phyloP scores from a whole-genome alignment of 2,329 filamentous ascomycete genomes.

The Lecanicillium sp. region DNA sequence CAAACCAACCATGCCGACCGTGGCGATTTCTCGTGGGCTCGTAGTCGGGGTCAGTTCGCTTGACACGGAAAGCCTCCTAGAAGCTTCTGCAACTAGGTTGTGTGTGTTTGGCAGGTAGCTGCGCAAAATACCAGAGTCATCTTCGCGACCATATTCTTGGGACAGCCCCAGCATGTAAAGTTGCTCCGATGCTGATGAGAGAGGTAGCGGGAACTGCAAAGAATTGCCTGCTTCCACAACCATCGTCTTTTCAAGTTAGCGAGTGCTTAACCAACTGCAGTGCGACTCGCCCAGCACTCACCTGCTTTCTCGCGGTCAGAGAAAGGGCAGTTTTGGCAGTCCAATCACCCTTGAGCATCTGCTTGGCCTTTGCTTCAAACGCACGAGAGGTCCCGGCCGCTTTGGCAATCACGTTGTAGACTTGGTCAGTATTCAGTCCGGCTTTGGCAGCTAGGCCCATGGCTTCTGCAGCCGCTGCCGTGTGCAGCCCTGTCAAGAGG shows the following conservation, averaged over 20 bases:
- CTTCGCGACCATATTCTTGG: slow-evolving; percentile 23
- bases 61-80: slow-evolving; percentile 2
- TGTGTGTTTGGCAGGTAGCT: slow-evolving; percentile 19
- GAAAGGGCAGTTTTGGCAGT: slow-evolving; percentile 29
- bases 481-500: slow-evolving; percentile 46
- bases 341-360: slow-evolving; percentile 46
- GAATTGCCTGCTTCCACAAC: slow-evolving; percentile 25
- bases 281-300: slow-evolving; percentile 16
- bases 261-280: background rate
- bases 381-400: slow-evolving; percentile 41
- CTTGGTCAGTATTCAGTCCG: slow-evolving; percentile 35
- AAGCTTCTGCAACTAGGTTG: slow-evolving; percentile 16
- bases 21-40: slow-evolving; percentile 22
- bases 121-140: slow-evolving; percentile 25
- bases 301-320: slow-evolving; percentile 32
- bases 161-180: slow-evolving; percentile 24
- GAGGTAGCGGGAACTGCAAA: slow-evolving; percentile 29
- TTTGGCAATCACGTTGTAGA: slow-evolving; percentile 25
- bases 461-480: slow-evolving; percentile 44
- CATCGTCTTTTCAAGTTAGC: background rate
- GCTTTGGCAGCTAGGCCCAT: slow-evolving; percentile 45
- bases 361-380: slow-evolving; percentile 50
- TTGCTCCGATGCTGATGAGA: slow-evolving; percentile 29
- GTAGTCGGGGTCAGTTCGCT: slow-evolving; percentile 17
- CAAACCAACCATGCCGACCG: slow-evolving; percentile 30